Base-by-base conservation (phyloP, 2,329 filamentous ascomycete species). In the Orbilia ellipsospora region DNA sequence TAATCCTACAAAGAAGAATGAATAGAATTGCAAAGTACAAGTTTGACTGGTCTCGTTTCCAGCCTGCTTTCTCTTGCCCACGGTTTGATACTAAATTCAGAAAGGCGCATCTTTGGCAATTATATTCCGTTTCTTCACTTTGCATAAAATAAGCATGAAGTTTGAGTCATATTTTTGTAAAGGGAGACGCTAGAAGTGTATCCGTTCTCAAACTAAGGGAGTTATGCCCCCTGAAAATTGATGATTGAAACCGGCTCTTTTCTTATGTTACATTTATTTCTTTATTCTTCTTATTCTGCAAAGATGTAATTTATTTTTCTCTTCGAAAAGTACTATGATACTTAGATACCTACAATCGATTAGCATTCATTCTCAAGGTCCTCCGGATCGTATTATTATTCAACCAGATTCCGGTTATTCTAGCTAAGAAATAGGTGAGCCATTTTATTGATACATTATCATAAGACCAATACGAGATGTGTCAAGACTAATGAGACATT, bases 321-420 rank as follows among this genome's bases (percentile, higher is more conserved):
- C 40, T 36, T 13, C 44, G 50, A 75, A 75, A 75, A 75, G 72
- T 75, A 52, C 31, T 75, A 69, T 65, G 64, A 69, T 75, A 75
- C 64, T 69, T 75, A 75, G 64, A 64, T 75, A 68, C 57, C 36
- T 66, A 56, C 55, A 75, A 75, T 75, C 54, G 59, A 75, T 62
- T 67, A 13, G 42, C 48, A 42, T 52, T 65, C 44, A 5, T 60
- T 28, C 18, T 20, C 5, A 23, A 50, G 57, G 44, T 50, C 57
- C 44, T 61, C 20, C 4, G 57, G 57, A 61, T 61, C 54, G 20
- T n/a, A 48, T 36, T 10, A 10, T 6, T 36, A 36, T 7, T n/a
- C n/a, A n/a, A 36, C 5, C 10, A 36, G 10, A 10, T 36, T 36
- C 31, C 5, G 10, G 31, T 36, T 7, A 1, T 36, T 36, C 31